Conservation (phyloP, 805 yeast species). For the Lachancea sp. region DNA sequence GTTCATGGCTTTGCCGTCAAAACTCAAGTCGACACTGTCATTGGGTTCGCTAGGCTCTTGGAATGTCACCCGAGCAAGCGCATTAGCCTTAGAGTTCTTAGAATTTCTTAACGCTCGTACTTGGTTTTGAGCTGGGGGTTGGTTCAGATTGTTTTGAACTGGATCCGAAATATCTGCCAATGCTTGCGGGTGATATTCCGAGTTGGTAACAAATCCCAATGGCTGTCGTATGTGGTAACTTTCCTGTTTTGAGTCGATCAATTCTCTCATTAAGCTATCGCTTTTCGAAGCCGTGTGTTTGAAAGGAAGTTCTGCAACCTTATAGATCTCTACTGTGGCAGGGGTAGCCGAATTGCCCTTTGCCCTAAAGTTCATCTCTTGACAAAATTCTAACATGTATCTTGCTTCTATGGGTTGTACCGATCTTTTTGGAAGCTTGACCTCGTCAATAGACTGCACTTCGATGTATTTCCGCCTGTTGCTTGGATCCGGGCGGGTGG, state of each 20-base stretch:
- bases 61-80: conserved; percentile 1
- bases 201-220: conserved; percentile 12
- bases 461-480: neutral
- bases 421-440: neutral
- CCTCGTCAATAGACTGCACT: neutral
- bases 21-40: conserved; percentile 37
- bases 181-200: conserved; percentile 3
- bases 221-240: conserved; percentile 14
- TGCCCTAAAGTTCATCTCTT: neutral
- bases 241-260: conserved; percentile 11
- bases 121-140: neutral
- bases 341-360: neutral
- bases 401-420: neutral
- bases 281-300: neutral
- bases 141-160: neutral
- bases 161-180: conserved; percentile 10
- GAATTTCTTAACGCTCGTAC: neutral
- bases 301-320: conserved; percentile 1
- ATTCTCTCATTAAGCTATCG: neutral
- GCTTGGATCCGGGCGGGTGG: neutral
- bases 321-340: neutral
- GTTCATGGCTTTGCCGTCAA: conserved; percentile 43
- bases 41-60: conserved; percentile 11
- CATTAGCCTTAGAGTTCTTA: neutral
- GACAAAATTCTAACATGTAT: neutral